Evolutionary conservation across 805 yeast genomes (phyloP).

Genomic region (Metschnikowia matae): DNA sequence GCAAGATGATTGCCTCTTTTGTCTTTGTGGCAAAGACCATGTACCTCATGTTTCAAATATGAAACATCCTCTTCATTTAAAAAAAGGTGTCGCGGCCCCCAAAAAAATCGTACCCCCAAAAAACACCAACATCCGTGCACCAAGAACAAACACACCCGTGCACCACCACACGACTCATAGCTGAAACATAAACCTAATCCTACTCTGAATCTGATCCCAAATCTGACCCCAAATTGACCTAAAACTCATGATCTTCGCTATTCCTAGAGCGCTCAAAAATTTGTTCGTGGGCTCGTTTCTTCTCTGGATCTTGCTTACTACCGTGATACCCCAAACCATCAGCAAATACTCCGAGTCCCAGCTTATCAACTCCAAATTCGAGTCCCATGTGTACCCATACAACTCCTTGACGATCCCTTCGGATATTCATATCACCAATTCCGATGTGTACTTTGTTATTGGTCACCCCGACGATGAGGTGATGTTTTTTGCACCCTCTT

Average conservation of each 20-base stretch:
- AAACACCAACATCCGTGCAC: not conserved
- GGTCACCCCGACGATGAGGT: constrained; percentile 99
- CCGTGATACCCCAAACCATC: constrained; percentile 36
- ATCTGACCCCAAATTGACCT: not conserved
- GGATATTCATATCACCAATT: constrained; percentile 29
- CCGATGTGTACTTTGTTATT: constrained; percentile 51
- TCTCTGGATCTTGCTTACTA: constrained; percentile 38
- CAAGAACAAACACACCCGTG: not conserved
- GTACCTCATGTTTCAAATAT: not conserved
- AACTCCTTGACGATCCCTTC: constrained; percentile 34
- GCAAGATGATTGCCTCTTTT: not conserved
- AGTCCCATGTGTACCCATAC: constrained; percentile 28
- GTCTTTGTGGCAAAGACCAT: not conserved
- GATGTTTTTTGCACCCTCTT: constrained; percentile 89
- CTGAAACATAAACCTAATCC: not conserved
- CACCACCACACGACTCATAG: not conserved
- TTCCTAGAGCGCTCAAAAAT: constrained; percentile 10
- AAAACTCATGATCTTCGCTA: constrained; percentile 7
- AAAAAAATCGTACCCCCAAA: not conserved
- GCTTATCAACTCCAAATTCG: constrained; percentile 25
- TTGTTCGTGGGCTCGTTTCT: constrained; percentile 25
- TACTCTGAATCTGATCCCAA: not conserved
- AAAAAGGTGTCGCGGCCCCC: not conserved
- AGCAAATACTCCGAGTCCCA: constrained; percentile 27
- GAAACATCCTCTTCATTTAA: not conserved